Conservation (phyloP, 2,329 filamentous ascomycete species). For the Monilinia laxa region DNA sequence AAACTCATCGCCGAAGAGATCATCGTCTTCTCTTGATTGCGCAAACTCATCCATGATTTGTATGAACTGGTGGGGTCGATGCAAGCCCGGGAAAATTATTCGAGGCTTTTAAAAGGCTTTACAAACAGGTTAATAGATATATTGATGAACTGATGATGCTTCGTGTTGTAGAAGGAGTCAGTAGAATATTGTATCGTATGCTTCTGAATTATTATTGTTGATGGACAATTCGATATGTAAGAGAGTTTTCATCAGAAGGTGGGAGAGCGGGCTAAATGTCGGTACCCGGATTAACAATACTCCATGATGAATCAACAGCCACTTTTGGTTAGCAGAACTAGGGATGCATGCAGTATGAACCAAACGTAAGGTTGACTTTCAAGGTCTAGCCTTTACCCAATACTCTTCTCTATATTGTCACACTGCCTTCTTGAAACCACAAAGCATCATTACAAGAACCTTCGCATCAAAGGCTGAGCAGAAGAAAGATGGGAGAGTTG, state of each 20-base stretch:
- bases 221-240: not conserved
- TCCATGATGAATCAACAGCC: no score
- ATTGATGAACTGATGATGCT: no score
- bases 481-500: no score
- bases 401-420: no score
- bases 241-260: conserved; percentile 16
- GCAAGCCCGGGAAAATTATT: not conserved
- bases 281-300: not conserved
- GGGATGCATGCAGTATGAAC: no score
- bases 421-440: no score
- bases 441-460: no score
- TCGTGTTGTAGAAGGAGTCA: not conserved
- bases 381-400: no score
- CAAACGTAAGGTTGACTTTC: no score
- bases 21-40: conserved; percentile 39
- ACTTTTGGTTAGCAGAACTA: no score
- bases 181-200: not conserved
- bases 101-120: not conserved
- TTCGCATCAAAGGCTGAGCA: no score
- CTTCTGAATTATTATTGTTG: not conserved
- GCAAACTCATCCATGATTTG: conserved; percentile 40
- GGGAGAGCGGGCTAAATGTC: not conserved
- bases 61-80: conserved; percentile 11
- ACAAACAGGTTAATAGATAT: not conserved
- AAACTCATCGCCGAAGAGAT: conserved; percentile 42